These are phyloP conservation scores for Mortierella sp. DNA, from an alignment of 371 early-diverging fungal species.

Conservation along the genomic window DNA sequence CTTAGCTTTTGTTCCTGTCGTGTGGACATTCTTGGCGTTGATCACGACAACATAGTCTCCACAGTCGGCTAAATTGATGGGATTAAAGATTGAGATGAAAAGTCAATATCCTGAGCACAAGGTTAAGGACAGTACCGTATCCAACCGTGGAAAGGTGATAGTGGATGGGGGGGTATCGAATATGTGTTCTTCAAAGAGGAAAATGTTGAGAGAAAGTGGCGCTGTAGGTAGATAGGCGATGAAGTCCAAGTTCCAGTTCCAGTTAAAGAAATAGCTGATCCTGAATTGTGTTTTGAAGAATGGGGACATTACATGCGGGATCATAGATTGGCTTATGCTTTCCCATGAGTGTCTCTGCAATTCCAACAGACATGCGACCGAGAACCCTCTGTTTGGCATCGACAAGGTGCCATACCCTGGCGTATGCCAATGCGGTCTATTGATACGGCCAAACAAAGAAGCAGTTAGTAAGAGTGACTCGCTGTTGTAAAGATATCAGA, in stretches of 20 bases:
- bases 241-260: background rate
- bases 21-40: slow-evolving; percentile 87
- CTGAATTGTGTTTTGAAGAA: background rate
- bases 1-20: slow-evolving; percentile 90
- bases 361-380: slow-evolving; percentile 88
- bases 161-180: background rate
- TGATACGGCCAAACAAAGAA: slow-evolving; percentile 10
- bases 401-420: slow-evolving; percentile 96
- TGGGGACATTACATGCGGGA: slow-evolving; percentile 79
- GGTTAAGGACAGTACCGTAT: background rate
- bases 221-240: too few species aligned
- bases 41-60: slow-evolving; percentile 98
- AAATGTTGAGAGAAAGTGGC: too few species aligned
- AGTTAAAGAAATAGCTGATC: slow-evolving; percentile 1
- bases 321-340: slow-evolving; percentile 97
- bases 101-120: background rate
- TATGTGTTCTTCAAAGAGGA: too few species aligned
- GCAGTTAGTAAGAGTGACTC: background rate
- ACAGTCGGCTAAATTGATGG: slow-evolving; percentile 80
- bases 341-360: slow-evolving; percentile 96
- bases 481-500: background rate
- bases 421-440: slow-evolving; percentile 93
- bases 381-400: slow-evolving; percentile 93
- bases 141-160: background rate
- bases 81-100: background rate